phyloP scores from a whole-genome alignment of 441 rosid genomes.

The Erodium moschatum region DNA sequence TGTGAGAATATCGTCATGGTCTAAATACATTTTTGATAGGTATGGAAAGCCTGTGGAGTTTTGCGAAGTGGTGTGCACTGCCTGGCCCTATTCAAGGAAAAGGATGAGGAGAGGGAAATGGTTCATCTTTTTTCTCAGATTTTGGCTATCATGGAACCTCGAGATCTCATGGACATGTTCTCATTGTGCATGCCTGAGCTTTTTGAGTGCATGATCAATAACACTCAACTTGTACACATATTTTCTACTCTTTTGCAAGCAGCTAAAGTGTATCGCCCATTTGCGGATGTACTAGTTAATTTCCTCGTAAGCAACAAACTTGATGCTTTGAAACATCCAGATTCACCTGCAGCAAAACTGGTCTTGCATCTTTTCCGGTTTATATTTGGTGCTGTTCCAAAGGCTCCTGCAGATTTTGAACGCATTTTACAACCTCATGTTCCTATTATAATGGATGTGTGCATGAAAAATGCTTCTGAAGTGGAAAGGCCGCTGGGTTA shows the following conservation, averaged over 20 bases:
- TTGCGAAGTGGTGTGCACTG: slow-evolving; percentile 91
- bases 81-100: slow-evolving; percentile 89
- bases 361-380: slow-evolving; percentile 80
- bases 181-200: slow-evolving; percentile 94
- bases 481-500: slow-evolving; percentile 89
- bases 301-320: slow-evolving; percentile 84
- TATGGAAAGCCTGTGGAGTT: slow-evolving; percentile 93
- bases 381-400: slow-evolving; percentile 82
- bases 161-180: slow-evolving; percentile 98
- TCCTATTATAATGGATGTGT: slow-evolving; percentile 83
- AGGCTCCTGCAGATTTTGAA: slow-evolving; percentile 89
- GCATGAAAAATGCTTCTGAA: slow-evolving; percentile 91
- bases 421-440: slow-evolving; percentile 90
- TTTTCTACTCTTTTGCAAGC: slow-evolving; percentile 78
- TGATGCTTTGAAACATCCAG: slow-evolving; percentile 72
- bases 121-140: slow-evolving; percentile 75
- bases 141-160: slow-evolving; percentile 89
- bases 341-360: slow-evolving; percentile 73
- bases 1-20: slow-evolving; percentile 21
- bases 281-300: slow-evolving; percentile 84
- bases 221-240: slow-evolving; percentile 75
- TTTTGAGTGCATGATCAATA: slow-evolving; percentile 91
- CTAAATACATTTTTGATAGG: slow-evolving; percentile 44
- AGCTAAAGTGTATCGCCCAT: slow-evolving; percentile 70
- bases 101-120: slow-evolving; percentile 97